Percentiles rank a stretch among this genome's conserved stretches.
Conservation (phyloP, 2,329 filamentous ascomycete species). For the Fusarium nelsonii region DNA sequence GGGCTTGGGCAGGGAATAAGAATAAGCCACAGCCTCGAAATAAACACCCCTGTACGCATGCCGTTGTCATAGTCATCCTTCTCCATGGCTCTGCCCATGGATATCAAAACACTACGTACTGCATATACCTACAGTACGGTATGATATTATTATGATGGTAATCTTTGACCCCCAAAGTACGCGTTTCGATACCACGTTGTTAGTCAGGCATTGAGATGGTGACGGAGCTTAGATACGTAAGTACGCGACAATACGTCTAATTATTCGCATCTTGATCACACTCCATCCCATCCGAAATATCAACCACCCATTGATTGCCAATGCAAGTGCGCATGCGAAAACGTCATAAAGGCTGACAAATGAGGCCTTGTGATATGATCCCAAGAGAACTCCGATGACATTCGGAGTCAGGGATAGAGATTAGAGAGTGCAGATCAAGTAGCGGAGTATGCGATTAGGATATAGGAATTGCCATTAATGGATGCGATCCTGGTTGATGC, state of each 20-base stretch:
- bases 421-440: background rate
- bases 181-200: background rate
- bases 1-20: constrained; percentile 32
- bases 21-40: constrained; percentile 43
- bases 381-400: constrained; percentile 9
- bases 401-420: constrained; percentile 11
- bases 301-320: background rate
- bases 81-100: constrained; percentile 27
- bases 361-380: constrained; percentile 6
- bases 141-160: background rate
- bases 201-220: background rate
- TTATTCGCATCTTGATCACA: constrained; percentile 18
- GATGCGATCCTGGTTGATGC: constrained; percentile 18
- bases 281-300: background rate
- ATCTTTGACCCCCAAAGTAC: constrained; percentile 15
- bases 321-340: constrained; percentile 1
- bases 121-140: constrained; percentile 1
- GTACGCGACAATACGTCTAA: constrained; percentile 13
- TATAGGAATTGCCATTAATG: constrained; percentile 13
- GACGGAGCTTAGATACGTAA: constrained; percentile 29
- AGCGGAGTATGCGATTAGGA: background rate
- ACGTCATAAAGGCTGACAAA: constrained; percentile 32
- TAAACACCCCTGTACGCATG: constrained; percentile 24
- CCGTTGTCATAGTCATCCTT: constrained; percentile 8
- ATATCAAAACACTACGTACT: background rate